Conservation (phyloP, 2,329 filamentous ascomycete genomes). For the Tolypocladium album region DNA sequence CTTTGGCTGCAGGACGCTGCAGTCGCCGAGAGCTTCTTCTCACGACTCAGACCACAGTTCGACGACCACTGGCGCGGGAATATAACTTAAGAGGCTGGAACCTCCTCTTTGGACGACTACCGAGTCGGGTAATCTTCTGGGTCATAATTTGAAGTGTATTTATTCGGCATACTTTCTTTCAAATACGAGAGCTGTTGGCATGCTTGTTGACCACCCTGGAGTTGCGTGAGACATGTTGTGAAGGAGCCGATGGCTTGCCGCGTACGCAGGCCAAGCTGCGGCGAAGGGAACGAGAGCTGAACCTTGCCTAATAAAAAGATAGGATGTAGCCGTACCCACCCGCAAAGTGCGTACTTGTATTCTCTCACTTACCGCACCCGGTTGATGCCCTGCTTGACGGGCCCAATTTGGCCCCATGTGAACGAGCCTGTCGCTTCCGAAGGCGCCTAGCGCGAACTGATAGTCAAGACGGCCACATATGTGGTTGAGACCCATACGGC, state of each 20-base stretch:
- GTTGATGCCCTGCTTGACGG: background rate
- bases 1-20: background rate
- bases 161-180: background rate
- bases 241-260: background rate
- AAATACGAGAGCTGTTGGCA: background rate
- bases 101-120: background rate
- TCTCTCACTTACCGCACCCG: too few relatives aligned
- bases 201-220: background rate
- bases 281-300: background rate
- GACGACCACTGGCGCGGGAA: background rate
- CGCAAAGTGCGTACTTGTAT: background rate
- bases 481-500: too few relatives aligned
- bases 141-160: background rate
- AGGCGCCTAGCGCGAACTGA: too few relatives aligned
- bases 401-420: too few relatives aligned
- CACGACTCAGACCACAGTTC: background rate
- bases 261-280: background rate
- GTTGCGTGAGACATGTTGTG: background rate
- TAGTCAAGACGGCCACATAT: too few relatives aligned
- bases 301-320: too few relatives aligned
- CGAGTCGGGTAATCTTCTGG: background rate
- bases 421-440: too few relatives aligned
- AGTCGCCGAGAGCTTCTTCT: conserved; percentile 1
- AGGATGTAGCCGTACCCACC: background rate
- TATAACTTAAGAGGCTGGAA: background rate